These are phyloP conservation scores for Colletotrichum tropicicola DNA, from an alignment of 2,329 filamentous ascomycete species.

Conservation along the genomic window DNA sequence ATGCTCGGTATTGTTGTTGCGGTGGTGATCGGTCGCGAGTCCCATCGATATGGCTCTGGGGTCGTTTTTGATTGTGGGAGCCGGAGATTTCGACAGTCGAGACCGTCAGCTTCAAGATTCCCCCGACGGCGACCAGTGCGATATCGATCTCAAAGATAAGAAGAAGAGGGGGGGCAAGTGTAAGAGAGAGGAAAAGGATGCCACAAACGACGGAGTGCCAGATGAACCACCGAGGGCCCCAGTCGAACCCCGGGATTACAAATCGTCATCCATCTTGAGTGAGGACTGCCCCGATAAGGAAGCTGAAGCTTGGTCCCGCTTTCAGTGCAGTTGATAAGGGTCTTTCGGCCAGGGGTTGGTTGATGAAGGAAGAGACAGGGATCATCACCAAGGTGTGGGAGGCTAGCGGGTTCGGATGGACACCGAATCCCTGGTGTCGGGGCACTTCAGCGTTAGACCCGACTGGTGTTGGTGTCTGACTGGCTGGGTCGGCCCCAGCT, in stretches of 20 bases:
- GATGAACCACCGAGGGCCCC: neutral
- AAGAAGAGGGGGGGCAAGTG: neutral
- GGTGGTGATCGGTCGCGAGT: neutral
- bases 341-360: neutral
- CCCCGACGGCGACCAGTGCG: neutral
- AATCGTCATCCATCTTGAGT: constrained; percentile 25
- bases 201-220: neutral
- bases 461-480: neutral
- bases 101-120: too few relatives aligned
- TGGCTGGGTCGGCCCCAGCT: neutral
- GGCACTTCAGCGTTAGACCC: too few relatives aligned
- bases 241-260: constrained; percentile 19
- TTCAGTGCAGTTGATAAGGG: constrained; percentile 15
- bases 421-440: too few relatives aligned
- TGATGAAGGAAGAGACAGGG: neutral
- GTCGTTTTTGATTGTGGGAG: too few relatives aligned
- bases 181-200: neutral
- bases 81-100: too few relatives aligned
- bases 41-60: neutral
- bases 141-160: neutral
- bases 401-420: constrained; percentile 16
- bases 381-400: too few relatives aligned
- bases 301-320: constrained; percentile 15
- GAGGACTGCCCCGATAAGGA: constrained; percentile 20
- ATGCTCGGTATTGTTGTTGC: neutral